phyloP scores from a whole-genome alignment of 192 early-diverging fungal genomes.

The Gonapodya sp. region DNA sequence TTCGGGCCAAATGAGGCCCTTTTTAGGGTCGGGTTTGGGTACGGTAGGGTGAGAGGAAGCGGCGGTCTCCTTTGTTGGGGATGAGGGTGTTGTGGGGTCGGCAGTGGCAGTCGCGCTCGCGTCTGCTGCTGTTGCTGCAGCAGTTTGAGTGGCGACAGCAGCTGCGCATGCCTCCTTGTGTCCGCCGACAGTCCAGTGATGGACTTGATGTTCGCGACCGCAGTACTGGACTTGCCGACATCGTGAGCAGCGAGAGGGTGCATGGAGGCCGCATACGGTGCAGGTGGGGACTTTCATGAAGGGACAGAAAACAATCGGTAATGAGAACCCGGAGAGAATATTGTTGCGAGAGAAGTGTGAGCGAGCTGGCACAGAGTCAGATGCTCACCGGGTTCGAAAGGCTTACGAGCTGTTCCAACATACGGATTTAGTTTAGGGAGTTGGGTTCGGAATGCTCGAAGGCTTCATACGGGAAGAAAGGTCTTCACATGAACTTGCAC shows the following conservation, averaged over 20 bases:
- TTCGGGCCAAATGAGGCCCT: constrained; percentile 29
- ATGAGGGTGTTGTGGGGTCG: background rate
- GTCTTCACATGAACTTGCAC: no score
- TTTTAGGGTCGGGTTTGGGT: constrained; percentile 11
- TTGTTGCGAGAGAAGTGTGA: background rate
- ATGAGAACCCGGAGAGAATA: no score
- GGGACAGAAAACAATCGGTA: background rate
- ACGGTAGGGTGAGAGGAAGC: background rate
- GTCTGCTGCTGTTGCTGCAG: background rate
- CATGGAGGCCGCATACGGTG: constrained; percentile 61
- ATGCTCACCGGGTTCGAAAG: background rate
- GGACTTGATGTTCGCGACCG: constrained; percentile 69
- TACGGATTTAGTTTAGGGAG: background rate
- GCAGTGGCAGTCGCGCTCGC: background rate
- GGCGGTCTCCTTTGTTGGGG: background rate
- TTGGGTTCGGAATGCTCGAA: background rate
- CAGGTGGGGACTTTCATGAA: constrained; percentile 33
- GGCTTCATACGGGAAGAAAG: background rate
- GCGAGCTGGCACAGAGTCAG: background rate
- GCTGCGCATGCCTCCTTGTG: constrained; percentile 51
- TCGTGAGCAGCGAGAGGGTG: constrained; percentile 63
- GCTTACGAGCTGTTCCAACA: background rate
- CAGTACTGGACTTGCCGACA: constrained; percentile 73
- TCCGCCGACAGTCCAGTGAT: constrained; percentile 69
- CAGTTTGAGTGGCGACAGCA: background rate